Conservation (phyloP, 345 rosid species). For the Eucalyptus camaldulensis region DNA sequence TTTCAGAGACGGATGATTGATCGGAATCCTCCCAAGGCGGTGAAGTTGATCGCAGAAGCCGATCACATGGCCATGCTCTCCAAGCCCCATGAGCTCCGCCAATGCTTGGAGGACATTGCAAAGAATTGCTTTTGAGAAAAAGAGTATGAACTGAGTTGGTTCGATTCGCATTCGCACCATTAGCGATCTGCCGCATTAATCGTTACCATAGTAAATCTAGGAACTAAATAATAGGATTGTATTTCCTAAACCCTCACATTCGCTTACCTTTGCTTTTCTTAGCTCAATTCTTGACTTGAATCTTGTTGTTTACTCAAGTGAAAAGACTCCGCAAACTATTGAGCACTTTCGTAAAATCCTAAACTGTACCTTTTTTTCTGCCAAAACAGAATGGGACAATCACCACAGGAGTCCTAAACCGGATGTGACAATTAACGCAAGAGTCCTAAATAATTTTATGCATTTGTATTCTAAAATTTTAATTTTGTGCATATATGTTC, state of each 20-base stretch:
- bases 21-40: not conserved
- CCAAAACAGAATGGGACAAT: not conserved
- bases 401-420: not conserved
- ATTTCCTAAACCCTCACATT: not conserved
- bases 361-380: not conserved
- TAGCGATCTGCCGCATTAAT: not conserved
- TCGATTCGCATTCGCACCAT: not conserved
- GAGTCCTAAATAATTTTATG: not conserved
- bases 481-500: not conserved
- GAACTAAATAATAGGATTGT: not conserved
- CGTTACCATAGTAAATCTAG: not conserved
- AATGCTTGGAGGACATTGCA: not conserved
- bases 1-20: constrained; percentile 12
- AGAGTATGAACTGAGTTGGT: not conserved
- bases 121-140: not conserved
- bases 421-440: not conserved
- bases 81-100: not conserved
- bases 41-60: not conserved
- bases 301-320: not conserved
- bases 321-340: not conserved
- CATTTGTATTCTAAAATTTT: not conserved
- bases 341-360: not conserved
- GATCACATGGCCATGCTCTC: constrained; percentile 27
- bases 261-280: not conserved
- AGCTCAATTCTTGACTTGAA: not conserved